Evolutionary conservation across 1,284 basidiomycete genomes (phyloP), one percentile per base, ranked within the genome.

Genomic region (Sanghuangporus baumii): DNA sequence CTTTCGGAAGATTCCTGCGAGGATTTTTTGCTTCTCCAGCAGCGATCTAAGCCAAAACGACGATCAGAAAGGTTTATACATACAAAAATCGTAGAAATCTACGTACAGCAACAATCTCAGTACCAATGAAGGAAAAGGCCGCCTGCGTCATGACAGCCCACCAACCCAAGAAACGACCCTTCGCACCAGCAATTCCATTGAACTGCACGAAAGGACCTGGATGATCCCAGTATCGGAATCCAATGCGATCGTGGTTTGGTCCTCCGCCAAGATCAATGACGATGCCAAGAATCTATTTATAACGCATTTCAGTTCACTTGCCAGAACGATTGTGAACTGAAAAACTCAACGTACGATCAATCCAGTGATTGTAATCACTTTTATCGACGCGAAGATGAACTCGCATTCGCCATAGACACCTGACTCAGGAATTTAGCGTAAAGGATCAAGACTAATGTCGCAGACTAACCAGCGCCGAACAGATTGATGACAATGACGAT

Each of bases 51-150:
- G 34, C 4, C 8, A 9, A 8, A 18, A 71, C 71, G 41, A 36
- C 5, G 54, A 62, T 31, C 40, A 7, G 20, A 41, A 36, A 20
- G 59, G 38, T 59, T 50, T 36, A 18, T 14, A 20, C 12, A 18
- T 14, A 20, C 12, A 20, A 18, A 7, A 31, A 40, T 37, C 9
- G 38, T 26, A 37, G 62, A 75, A 12, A 11, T 48, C 75, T 72
- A 72, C 87, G 81, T 74, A 94, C 87, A 41, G 91, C 93, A 48
- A 95, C 89, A 66, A 95, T 89, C 73, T 96, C 94, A 8, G 92
- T 93, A 56, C 86, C 83, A 65, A 87, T 85, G 78, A 87, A 94
- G 11, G 88, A 89, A 79, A 95, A 95, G 1, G 91, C 91, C 8
- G 92, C 91, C 68, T 89, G 85, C 1, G 84, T 82, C 75, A 87